Conservation (phyloP, 192 early-diverging fungal species). For the Coemansia aciculifera region DNA sequence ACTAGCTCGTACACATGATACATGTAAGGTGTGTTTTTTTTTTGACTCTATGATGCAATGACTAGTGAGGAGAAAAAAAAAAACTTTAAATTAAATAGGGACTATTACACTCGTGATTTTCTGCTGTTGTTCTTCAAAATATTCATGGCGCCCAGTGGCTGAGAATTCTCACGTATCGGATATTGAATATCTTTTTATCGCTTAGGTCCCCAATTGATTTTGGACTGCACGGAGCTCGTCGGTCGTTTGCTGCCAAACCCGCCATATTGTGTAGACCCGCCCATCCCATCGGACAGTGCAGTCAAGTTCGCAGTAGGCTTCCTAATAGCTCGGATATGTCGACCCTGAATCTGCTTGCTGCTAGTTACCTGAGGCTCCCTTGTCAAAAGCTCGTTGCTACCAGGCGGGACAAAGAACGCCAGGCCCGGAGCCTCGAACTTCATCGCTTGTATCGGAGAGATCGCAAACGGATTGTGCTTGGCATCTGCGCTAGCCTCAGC, state of each 20-base stretch:
- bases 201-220: constrained; percentile 42
- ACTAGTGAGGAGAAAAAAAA: neutral
- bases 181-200: neutral
- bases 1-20: neutral
- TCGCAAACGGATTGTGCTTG: constrained; percentile 17
- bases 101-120: neutral
- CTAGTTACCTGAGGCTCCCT: neutral
- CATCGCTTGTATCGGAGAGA: neutral
- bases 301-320: neutral
- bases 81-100: neutral
- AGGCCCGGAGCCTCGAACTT: neutral
- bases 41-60: neutral
- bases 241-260: constrained; percentile 10
- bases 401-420: constrained; percentile 4
- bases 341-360: neutral
- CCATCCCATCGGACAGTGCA: constrained; percentile 19
- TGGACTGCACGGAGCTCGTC: constrained; percentile 22
- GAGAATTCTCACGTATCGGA: neutral
- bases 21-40: neutral
- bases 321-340: neutral
- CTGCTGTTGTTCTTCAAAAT: neutral
- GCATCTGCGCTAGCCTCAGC: neutral
- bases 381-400: neutral
- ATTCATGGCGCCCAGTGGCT: neutral
- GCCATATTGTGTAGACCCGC: constrained; percentile 16